phyloP scores from a whole-genome alignment of 257 asterid genomes.

The Lantana camara region DNA sequence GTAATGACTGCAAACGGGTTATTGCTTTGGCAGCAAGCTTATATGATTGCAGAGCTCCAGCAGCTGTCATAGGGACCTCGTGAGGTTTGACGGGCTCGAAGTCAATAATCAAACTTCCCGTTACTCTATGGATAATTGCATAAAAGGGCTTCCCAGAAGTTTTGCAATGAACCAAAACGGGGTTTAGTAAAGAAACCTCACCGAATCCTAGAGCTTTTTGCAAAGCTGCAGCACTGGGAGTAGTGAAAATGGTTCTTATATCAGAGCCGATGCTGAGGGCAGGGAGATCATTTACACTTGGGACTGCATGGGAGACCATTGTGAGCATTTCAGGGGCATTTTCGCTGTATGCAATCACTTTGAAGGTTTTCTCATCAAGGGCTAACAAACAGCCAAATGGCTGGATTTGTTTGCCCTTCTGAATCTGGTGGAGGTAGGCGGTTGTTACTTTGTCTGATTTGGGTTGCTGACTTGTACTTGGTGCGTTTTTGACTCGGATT shows the following conservation, averaged over 20 bases:
- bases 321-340: constrained; percentile 93
- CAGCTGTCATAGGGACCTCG: constrained; percentile 97
- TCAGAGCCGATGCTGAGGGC: constrained; percentile 76
- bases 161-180: constrained; percentile 86
- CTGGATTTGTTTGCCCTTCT: constrained; percentile 75
- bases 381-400: constrained; percentile 89
- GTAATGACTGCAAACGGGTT: constrained; percentile 81
- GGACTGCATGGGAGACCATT: constrained; percentile 83
- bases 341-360: constrained; percentile 79
- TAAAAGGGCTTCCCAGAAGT: constrained; percentile 95
- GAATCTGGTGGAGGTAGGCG: constrained; percentile 84
- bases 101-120: constrained; percentile 81
- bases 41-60: constrained; percentile 94
- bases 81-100: constrained; percentile 98
- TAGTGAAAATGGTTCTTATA: constrained; percentile 66
- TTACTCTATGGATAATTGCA: constrained; percentile 90
- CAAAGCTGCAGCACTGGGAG: constrained; percentile 78
- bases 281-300: constrained; percentile 81
- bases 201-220: constrained; percentile 88
- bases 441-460: constrained; percentile 66
- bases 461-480: constrained; percentile 41
- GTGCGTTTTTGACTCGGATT: constrained; percentile 42
- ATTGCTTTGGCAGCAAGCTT: constrained; percentile 97
- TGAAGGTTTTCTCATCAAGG: constrained; percentile 74
- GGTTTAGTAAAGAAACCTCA: constrained; percentile 87